Evolutionary conservation across 2,329 filamentous ascomycete species (phyloP), one percentile per base, ranked within the genome.

Genomic region (Colletotrichum zoysiae): DNA sequence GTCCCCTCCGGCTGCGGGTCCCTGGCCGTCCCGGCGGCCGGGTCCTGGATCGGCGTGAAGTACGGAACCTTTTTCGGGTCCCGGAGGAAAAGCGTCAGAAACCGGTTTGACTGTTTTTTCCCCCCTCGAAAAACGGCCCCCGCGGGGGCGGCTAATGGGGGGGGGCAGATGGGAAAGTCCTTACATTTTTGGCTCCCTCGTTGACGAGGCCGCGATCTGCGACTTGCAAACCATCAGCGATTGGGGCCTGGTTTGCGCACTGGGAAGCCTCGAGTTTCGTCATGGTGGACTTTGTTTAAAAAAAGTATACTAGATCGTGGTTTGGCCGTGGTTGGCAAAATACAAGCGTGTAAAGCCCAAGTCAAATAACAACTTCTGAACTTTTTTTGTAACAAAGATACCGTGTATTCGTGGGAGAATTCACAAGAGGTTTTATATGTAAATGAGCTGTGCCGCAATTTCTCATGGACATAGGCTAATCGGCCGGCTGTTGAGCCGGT

Each of bases 1-100:
- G 75, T 78, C 46, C 61, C 69, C 5, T 90, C 84, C 14, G 85
- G 79, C 46, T 82, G 81, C 67, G 84, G 84, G 75, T 85, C 82
- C 68, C 86, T 78, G 2, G 86, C 84, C 11, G 83, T 84, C 3
- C 86, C 86, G 0, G 83, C 76, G 0, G 84, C 81, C 5, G 85
- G 84, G 12, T 78, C 74, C 75, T 88, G 86, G n/a, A 79, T 81
- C 1, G 86, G 85, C 0, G 85, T 87, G 78, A 83, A 88, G 78
- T 83, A 88, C 42, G 86, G 82, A 65, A 73, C 44, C 67, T 73
- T 58, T 69, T 30, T 4, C 26, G 6, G n/a, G 53, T 42, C 26
- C 58, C 51, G 62, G 46, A 30, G 9, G 30, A 8, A 8, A 20
- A 30, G 44, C 33, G 57, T 46, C 50, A 64, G 61, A 23, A 30